Evolutionary conservation across 805 yeast genomes (phyloP).

Genomic region (Sugiyamaella boreocaroliniensis): DNA sequence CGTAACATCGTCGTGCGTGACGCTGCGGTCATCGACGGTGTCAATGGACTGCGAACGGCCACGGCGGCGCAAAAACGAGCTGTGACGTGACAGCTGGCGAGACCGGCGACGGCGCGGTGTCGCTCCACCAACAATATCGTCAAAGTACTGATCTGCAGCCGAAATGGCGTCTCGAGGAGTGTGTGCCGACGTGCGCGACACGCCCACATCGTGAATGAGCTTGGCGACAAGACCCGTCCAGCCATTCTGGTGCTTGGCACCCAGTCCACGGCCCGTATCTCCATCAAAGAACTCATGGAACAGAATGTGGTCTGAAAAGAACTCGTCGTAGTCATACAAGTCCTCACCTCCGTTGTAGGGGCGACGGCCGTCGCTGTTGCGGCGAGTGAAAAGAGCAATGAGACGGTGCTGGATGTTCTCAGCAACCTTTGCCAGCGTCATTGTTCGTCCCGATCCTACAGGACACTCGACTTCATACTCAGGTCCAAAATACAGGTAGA

Average conservation of each 20-base stretch:
- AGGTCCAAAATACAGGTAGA: slow-evolving; percentile 82
- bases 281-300: slow-evolving; percentile 90
- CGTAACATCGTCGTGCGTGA: neutral
- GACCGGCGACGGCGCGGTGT: slow-evolving; percentile 5
- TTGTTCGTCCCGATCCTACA: slow-evolving; percentile 65
- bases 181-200: slow-evolving; percentile 50
- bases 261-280: slow-evolving; percentile 89
- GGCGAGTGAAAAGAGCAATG: slow-evolving; percentile 70
- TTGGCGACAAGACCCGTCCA: slow-evolving; percentile 94
- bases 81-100: slow-evolving; percentile 7
- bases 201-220: slow-evolving; percentile 80
- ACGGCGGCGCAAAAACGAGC: slow-evolving; percentile 5
- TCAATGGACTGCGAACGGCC: slow-evolving; percentile 1
- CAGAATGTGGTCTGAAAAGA: slow-evolving; percentile 68
- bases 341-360: slow-evolving; percentile 63
- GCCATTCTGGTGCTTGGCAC: slow-evolving; percentile 92
- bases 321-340: slow-evolving; percentile 49
- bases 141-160: slow-evolving; percentile 32
- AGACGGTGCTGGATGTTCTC: slow-evolving; percentile 83
- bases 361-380: slow-evolving; percentile 31
- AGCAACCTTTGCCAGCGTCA: slow-evolving; percentile 83
- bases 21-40: neutral
- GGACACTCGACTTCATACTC: slow-evolving; percentile 83
- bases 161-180: slow-evolving; percentile 30
- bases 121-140: slow-evolving; percentile 24